Base-by-base conservation (phyloP, 169 alveolate species). In the Plasmodium blacklocki region DNA sequence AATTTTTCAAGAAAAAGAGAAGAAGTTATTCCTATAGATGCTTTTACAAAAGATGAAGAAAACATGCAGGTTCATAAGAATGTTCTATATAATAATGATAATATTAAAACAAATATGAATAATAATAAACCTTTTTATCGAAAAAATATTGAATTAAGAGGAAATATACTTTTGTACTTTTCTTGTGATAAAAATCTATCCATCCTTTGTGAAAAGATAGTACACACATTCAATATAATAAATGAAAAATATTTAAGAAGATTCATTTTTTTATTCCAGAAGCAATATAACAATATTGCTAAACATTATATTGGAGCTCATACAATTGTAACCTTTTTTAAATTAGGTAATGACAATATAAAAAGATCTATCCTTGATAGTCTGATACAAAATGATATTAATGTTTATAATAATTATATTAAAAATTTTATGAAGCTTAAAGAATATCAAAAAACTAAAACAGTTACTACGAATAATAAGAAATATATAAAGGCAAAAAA, bases 401-500 rank as follows among this genome's bases (percentile, higher is more conserved):
- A 64, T 32, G 26, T 62, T 6, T 86, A 71, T 72, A 86, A 86
- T 49, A 73, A 58, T 50, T 72, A 71, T 32, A 58, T 86, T 19
- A 56, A 49, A 47, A 86, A 45, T 54, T 86, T 64, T 56, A 86
- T 86, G 92, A 86, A 72, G 21, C 75, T 86, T 11, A 86, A 39
- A 47, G 88, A 71, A n/a, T 86, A 86, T 71, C 71, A 71, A 23
- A 72, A 86, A 73, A 86, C 68, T 19, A 86, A 71, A 62, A 72
- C 71, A 1, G 26, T 86, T 29, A 66, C 64, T 18, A 62, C 76
- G 52, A 60, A 45, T 29, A 72, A 56, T 60, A 86, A 70, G 19
- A 86, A 86, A 74, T 86, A 86, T 68, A 23, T 49, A 32, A 86
- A 86, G 59, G 92, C 87, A n/a, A 86, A 86, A 43, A 74, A 86